Base-by-base conservation (phyloP, 331 rosid genomes). In the Cydonia oblonga region DNA sequence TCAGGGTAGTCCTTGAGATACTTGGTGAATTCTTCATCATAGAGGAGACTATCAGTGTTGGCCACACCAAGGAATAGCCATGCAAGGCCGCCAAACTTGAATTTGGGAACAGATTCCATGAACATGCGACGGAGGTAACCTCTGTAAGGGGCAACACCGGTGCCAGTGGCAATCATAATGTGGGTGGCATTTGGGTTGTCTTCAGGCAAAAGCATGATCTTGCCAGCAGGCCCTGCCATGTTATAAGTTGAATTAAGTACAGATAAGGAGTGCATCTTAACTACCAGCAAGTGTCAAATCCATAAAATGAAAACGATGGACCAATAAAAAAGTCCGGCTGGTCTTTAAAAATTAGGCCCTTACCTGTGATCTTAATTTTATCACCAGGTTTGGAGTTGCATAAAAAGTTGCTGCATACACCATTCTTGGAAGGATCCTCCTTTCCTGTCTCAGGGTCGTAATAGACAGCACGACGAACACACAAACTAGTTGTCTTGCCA, bases 11-110 rank as follows among this genome's bases (percentile, higher is more conserved):
- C 93, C 77, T 87, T 88, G 1, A 89, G 93, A 86, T 91, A 91
- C 82, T 89, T 91, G 69, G 78, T 69, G 87, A 95, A 95, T 68
- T 95, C 98, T 30, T 95, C 96, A 4, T 91, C 93, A 5, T 95
- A 95, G 61, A 95, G 90, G 33, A 95, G 93, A 78, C 96, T 89
- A 30, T 95, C 98, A 0, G 69, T 40, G 60, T 95, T 91, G 58
- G 98, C 97, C 68, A 95, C 98, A 32, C 98, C 98, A 1, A 95
- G 98, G 79, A 91, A 91, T 64, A 95, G 84, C 98, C 98, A 95
- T 24, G 97, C 98, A 56, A 95, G 88, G 70, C 98, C 97, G 19
- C 88, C 87, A 71, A 95, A 95, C 82, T 95, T 91, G 87, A 75
- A 89, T 46, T 73, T 79, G 22, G 98, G 91, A 38, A 89, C 83